These are phyloP conservation scores for Retiboletus flavoniger DNA, from an alignment of 1,284 basidiomycete species.

Conservation along the genomic window DNA sequence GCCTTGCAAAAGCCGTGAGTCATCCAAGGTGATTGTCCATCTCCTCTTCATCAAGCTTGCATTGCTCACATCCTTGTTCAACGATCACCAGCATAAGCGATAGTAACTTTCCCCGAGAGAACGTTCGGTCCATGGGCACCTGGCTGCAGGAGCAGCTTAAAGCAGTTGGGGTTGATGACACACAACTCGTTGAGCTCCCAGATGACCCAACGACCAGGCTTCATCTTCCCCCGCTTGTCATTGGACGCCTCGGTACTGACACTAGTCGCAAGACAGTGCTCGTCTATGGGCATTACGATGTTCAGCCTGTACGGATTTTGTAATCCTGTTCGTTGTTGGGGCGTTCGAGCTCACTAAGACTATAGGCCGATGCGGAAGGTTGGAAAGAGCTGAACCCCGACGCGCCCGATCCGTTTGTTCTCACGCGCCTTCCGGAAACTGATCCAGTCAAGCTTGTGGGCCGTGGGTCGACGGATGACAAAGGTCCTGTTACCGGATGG, in stretches of 20 bases:
- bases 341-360: constrained; percentile 27
- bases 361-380: constrained; percentile 72
- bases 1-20: neutral
- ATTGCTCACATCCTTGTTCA: neutral
- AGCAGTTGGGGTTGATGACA: neutral
- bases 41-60: neutral
- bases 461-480: constrained; percentile 88
- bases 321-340: neutral
- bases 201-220: neutral
- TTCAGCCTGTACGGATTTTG: constrained; percentile 61
- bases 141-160: neutral
- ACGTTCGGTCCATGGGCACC: neutral
- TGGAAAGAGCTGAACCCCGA: constrained; percentile 28
- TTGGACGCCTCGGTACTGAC: constrained; percentile 71
- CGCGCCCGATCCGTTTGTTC: constrained; percentile 77
- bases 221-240: constrained; percentile 74
- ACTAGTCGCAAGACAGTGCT: constrained; percentile 84
- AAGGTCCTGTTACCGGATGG: constrained; percentile 89
- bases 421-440: constrained; percentile 43
- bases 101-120: neutral
- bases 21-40: neutral
- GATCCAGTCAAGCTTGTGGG: constrained; percentile 72
- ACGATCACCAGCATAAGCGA: neutral
- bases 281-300: constrained; percentile 86
- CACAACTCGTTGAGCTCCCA: neutral